Base-by-base conservation (phyloP, 2,329 filamentous ascomycete genomes). In the Colletotrichum eremochloae region DNA sequence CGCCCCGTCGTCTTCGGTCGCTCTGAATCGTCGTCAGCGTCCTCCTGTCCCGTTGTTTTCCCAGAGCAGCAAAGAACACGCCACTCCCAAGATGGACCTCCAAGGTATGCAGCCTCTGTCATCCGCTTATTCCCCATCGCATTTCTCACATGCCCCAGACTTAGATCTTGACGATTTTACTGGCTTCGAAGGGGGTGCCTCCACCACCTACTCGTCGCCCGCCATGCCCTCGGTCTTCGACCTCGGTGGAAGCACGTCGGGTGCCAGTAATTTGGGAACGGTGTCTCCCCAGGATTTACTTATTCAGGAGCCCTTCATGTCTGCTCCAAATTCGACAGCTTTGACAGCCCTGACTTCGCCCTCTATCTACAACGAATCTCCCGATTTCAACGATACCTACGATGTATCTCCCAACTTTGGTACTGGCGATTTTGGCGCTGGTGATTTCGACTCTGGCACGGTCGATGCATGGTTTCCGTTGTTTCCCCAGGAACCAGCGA, bases 321-420 rank as follows among this genome's bases (percentile, higher is more conserved):
- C 94, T 74, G 90, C 94, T 48, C 95, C 95, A 40, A 94, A 94
- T 79, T 97, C 95, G 2, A 88, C 92, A 58, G 91, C 93, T 44
- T 90, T 96, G 79, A 97, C 95, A 46, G 91, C 94, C 75, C 80
- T 97, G 82, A 97, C 94, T 69, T 96, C 95, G 72, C 95, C 95
- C 56, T 94, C 93, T n/a, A 86, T 90, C 69, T 92, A 90, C 78
- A 89, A 93, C 79, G 93, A 92, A 77, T 97, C 94, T 64, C 94
- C 94, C 14, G 92, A 90, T 71, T 91, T 92, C 78, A 81, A 81
- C 74, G 91, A 94, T 77, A 88, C 87, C 79, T 94, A 91, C 77
- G 91, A 96, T 78, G 91, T 93, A 24, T 97, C 94, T 63, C 95
- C 95, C 58, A 89, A 92, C 81, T 94, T 95, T 81, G 87, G 87